A percentile compares a stretch with the other conserved stretches of the same genome.
Conservation (phyloP, 2,329 filamentous ascomycete species). For the Apiospora aurea region DNA sequence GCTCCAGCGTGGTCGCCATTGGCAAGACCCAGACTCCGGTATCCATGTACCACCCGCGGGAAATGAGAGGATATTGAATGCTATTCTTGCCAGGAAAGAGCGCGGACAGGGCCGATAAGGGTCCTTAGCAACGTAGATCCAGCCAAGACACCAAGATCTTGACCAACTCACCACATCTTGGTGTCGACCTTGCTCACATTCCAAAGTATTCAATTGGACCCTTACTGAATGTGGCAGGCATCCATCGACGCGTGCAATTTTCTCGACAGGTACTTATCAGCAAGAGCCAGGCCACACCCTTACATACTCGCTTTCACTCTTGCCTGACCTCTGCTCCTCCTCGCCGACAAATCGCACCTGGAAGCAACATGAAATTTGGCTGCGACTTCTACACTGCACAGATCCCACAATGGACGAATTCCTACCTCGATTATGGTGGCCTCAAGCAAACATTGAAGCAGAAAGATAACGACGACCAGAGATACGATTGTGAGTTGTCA, state of each 20-base stretch:
- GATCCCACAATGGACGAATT: constrained; percentile 26
- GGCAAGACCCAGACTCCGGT: background rate
- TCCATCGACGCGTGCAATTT: background rate
- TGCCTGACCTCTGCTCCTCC: background rate
- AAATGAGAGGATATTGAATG: background rate
- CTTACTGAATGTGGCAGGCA: background rate
- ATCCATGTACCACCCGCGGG: background rate
- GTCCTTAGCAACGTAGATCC: background rate
- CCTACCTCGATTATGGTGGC: constrained; percentile 28
- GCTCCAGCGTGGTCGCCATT: background rate
- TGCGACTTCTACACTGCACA: constrained; percentile 25
- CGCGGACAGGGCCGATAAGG: background rate
- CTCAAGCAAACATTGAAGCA: constrained; percentile 27
- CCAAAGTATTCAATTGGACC: constrained; percentile 5
- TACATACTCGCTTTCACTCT: background rate
- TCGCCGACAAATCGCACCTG: constrained; percentile 10
- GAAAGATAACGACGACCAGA: background rate
- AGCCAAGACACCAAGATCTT: constrained; percentile 16
- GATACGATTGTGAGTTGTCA: constrained; percentile 17
- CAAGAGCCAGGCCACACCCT: background rate
- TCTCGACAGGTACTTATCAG: background rate
- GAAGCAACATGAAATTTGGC: constrained; percentile 29
- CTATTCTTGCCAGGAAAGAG: background rate
- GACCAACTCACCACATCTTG: background rate
- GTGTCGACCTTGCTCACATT: background rate